These are phyloP conservation scores for Pythium volutum DNA, from an alignment of 352 stramenopile species.

Conservation along the genomic window DNA sequence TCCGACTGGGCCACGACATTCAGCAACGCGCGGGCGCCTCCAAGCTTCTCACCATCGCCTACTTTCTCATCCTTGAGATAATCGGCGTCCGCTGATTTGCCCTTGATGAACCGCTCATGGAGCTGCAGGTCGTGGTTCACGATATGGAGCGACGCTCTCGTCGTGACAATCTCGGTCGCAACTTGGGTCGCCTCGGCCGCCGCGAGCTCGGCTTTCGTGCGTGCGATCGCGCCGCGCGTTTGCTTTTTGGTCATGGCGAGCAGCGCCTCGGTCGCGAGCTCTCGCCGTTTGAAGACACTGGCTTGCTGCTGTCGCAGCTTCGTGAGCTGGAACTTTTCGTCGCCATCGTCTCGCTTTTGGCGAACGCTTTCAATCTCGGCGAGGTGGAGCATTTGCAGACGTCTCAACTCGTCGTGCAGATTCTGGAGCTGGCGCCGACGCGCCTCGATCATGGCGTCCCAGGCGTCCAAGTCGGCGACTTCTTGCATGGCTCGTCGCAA, in stretches of 20 bases:
- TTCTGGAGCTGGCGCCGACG: slow-evolving; percentile 54
- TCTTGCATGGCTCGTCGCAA: slow-evolving; percentile 47
- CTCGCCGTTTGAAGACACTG: slow-evolving; percentile 41
- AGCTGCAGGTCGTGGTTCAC: slow-evolving; percentile 69
- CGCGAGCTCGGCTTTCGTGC: slow-evolving; percentile 24
- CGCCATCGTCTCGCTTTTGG: slow-evolving; percentile 59
- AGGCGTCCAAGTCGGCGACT: slow-evolving; percentile 59
- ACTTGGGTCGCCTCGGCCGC: slow-evolving; percentile 14
- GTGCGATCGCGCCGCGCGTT: slow-evolving; percentile 31
- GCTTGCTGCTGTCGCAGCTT: slow-evolving; percentile 57
- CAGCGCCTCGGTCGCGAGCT: slow-evolving; percentile 38
- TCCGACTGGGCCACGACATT: slow-evolving; percentile 9
- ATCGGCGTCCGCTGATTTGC: slow-evolving; percentile 54
- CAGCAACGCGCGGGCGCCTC: slow-evolving; percentile 12
- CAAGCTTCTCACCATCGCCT: slow-evolving; percentile 11
- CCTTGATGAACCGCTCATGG: slow-evolving; percentile 65
- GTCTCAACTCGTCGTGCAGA: slow-evolving; percentile 52
- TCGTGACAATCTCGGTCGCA: slow-evolving; percentile 41
- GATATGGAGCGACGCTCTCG: slow-evolving; percentile 54
- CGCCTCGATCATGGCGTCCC: slow-evolving; percentile 62
- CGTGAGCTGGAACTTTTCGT: slow-evolving; percentile 59
- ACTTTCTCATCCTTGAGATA: slow-evolving; percentile 47
- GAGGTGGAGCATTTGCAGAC: slow-evolving; percentile 54
- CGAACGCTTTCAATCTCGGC: slow-evolving; percentile 58
- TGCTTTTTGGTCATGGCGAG: slow-evolving; percentile 30